Evolutionary conservation across 441 rosid species (phyloP), one percentile per base, ranked within the genome.

Genomic region (Erysimum cheiri): DNA sequence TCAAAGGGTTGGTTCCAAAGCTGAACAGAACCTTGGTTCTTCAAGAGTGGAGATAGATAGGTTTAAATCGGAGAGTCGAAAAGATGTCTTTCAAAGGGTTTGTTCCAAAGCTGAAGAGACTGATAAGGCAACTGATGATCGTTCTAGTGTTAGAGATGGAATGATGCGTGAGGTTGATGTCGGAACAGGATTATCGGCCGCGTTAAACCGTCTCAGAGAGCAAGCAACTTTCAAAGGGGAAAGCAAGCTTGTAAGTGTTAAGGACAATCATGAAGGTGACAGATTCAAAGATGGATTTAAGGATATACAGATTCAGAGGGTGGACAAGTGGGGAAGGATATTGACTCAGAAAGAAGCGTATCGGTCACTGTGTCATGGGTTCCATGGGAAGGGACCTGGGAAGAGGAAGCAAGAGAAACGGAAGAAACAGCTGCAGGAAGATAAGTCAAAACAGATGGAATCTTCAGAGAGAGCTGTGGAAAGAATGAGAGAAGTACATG

Each of bases 321-420:
- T 46, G 5, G 70, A 72, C 39, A 63, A 56, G 64, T 13, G 6
- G 9, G 76, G 76, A 47, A 72, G 70, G 59, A 31, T 28, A 6
- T 1, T 64, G 65, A 64, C 12, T 56, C 11, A 2, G 14, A 64
- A 46, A 44, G 58, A 72, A 64, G 70, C 70, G 15, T 72, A 11
- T 64, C 14, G 31, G 41, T 1, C 22, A 26, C 22, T 72, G 29
- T 64, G 12, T 55, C 64, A 72, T 31, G 15, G 57, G 1, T 71
- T 71, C 50, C 70, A 72, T 56, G 76, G 76, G 24, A 71, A 71
- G 49, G 39, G 19, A 12, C 50, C 76, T 36, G 76, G 76, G 50
- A 64, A 41, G 68, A 50, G 28, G 55, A 71, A 71, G 54, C 75
- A 29, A 55, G 70, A 55, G 64, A 71, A 62, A 71, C 57, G 33